Evolutionary conservation across 1,139 yeast species (phyloP).

Genomic region (Debaryomyces coudertii): DNA sequence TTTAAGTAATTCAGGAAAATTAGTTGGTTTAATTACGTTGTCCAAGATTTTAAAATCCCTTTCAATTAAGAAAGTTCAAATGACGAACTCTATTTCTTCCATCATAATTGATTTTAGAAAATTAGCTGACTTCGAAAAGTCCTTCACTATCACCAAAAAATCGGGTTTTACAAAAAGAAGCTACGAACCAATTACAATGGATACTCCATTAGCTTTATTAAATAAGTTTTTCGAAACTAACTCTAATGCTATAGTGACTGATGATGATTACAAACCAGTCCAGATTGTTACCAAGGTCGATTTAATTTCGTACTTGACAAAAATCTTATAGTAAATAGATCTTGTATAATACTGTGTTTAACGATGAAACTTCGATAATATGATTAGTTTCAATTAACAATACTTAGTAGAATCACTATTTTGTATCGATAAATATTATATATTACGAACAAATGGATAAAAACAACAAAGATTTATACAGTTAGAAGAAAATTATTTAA

Average conservation of each 20-base stretch:
- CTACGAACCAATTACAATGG: slow-evolving; percentile 69
- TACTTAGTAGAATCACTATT: neutral
- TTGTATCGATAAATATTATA: neutral
- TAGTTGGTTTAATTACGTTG: slow-evolving; percentile 77
- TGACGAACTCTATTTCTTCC: slow-evolving; percentile 61
- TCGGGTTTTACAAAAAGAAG: slow-evolving; percentile 64
- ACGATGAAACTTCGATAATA: neutral
- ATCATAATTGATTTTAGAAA: slow-evolving; percentile 77
- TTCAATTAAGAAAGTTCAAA: slow-evolving; percentile 63
- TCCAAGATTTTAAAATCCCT: slow-evolving; percentile 72
- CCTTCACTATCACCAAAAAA: slow-evolving; percentile 64
- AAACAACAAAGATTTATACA: slow-evolving; percentile 6
- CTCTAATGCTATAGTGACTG: slow-evolving; percentile 85
- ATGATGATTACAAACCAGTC: slow-evolving; percentile 67
- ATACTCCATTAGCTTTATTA: slow-evolving; percentile 68
- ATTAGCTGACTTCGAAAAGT: slow-evolving; percentile 69
- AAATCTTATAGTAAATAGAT: slow-evolving; percentile 22
- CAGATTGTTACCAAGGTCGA: slow-evolving; percentile 91
- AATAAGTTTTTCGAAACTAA: slow-evolving; percentile 84
- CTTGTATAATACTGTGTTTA: slow-evolving; percentile 2
- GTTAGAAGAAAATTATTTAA: slow-evolving; percentile 4
- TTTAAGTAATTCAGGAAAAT: slow-evolving; percentile 58
- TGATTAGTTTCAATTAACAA: neutral
- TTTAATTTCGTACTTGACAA: slow-evolving; percentile 66
- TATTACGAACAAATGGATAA: neutral